Conservation (phyloP, 148 eudicot genomes). For the Persicaria tinctoria region DNA sequence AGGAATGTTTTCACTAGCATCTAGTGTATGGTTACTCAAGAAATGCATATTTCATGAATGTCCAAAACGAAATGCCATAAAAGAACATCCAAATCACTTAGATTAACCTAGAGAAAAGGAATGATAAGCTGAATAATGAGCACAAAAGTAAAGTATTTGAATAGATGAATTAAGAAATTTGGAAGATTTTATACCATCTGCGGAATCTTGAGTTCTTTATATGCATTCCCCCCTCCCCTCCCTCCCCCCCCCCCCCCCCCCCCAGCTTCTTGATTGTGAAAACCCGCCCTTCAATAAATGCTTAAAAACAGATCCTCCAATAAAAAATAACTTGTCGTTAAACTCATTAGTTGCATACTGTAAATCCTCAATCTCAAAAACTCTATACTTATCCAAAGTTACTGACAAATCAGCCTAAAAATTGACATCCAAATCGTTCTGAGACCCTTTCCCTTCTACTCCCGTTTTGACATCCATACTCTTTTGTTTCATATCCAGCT, state of each 20-base stretch:
- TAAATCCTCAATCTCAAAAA: constrained; percentile 57
- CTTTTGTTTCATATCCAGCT: constrained; percentile 8
- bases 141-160: not conserved
- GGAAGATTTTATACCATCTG: constrained; percentile 53
- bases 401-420: constrained; percentile 78
- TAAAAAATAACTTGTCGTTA: constrained; percentile 35
- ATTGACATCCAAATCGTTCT: constrained; percentile 39
- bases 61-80: too few relatives aligned
- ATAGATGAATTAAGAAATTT: not conserved
- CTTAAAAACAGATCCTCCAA: constrained; percentile 82
- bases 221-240: constrained; percentile 84
- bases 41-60: too few relatives aligned
- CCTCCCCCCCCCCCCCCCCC: constrained; percentile 36
- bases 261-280: constrained; percentile 86
- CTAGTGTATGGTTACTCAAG: too few relatives aligned
- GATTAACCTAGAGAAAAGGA: not conserved
- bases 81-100: too few relatives aligned
- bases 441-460: constrained; percentile 17
- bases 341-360: constrained; percentile 60
- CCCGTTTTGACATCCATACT: not conserved
- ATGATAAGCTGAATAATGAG: not conserved
- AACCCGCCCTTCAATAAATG: constrained; percentile 43
- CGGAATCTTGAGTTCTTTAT: constrained; percentile 77
- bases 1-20: too few relatives aligned
- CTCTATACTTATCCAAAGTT: constrained; percentile 81